Evolutionary conservation across 768 basidiomycete genomes (phyloP).

Genomic region (Calvatia gigantea): DNA sequence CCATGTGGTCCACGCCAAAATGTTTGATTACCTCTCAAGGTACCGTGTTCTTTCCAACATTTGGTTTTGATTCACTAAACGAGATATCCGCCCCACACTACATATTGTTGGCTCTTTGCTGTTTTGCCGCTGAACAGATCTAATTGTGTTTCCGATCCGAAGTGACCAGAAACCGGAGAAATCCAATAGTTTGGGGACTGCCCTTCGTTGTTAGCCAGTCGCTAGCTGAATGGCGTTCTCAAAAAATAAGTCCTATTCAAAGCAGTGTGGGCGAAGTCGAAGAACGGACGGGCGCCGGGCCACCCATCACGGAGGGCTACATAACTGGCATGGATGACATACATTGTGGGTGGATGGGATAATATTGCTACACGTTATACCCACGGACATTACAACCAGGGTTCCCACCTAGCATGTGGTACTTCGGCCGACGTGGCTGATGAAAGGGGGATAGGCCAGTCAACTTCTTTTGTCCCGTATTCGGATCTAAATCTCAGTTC

Average conservation of each 20-base stretch:
- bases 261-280: background rate
- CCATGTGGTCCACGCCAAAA: no score
- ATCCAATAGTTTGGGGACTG: no score
- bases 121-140: no score
- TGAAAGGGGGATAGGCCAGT: slow-evolving; percentile 2
- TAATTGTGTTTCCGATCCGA: no score
- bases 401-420: slow-evolving; percentile 9
- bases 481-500: slow-evolving; percentile 9
- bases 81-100: no score
- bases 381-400: background rate
- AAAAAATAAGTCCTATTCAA: background rate
- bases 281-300: background rate
- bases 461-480: background rate
- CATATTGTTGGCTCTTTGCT: no score
- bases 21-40: no score
- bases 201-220: no score
- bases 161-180: no score
- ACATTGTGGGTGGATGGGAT: background rate
- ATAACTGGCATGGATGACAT: background rate
- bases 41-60: no score
- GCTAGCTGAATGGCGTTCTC: background rate
- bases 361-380: background rate
- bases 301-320: background rate
- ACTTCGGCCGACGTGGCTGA: slow-evolving; percentile 5
- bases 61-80: no score